Percentiles rank a stretch among this genome's conserved stretches.
phyloP scores from a whole-genome alignment of 2,329 filamentous ascomycete genomes.

The Exophiala alcalophila region DNA sequence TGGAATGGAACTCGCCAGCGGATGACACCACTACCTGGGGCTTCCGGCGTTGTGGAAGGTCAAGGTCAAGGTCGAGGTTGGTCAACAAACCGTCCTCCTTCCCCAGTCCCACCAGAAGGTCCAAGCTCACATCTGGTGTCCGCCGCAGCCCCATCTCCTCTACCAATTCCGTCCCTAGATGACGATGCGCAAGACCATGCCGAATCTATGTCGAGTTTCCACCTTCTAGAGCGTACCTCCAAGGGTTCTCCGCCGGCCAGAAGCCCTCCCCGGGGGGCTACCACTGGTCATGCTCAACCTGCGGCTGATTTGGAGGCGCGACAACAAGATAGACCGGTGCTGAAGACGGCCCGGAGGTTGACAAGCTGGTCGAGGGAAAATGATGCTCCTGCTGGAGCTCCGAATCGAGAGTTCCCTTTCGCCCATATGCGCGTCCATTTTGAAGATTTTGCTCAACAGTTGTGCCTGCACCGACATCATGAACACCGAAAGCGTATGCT shows the following conservation, averaged over 20 bases:
- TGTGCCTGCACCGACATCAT: constrained; percentile 43
- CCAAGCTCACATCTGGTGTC: constrained; percentile 9
- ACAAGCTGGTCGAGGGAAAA: neutral
- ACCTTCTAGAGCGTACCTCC: constrained; percentile 20
- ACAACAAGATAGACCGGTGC: constrained; percentile 2
- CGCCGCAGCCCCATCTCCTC: constrained; percentile 5
- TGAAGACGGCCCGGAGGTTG: constrained; percentile 3
- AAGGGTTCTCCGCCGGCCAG: constrained; percentile 13
- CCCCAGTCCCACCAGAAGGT: neutral
- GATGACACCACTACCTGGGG: constrained; percentile 24
- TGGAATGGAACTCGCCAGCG: constrained; percentile 27
- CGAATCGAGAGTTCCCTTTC: constrained; percentile 22
- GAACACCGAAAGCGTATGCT: constrained; percentile 41
- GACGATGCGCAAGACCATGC: constrained; percentile 27
- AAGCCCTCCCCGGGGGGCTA: constrained; percentile 6
- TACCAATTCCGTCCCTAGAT: constrained; percentile 1
- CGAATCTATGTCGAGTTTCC: constrained; percentile 26
- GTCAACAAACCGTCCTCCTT: constrained; percentile 9
- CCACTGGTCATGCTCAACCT: constrained; percentile 9
- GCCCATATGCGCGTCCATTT: constrained; percentile 37
- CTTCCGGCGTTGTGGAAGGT: constrained; percentile 18
- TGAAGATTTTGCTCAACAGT: constrained; percentile 44
- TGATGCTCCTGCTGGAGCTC: neutral
- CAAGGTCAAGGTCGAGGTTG: constrained; percentile 22
- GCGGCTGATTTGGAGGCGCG: constrained; percentile 1